These are phyloP conservation scores for Oryza coarctata DNA, from an alignment of 176 grass and related monocot genomes.

Conservation along the genomic window DNA sequence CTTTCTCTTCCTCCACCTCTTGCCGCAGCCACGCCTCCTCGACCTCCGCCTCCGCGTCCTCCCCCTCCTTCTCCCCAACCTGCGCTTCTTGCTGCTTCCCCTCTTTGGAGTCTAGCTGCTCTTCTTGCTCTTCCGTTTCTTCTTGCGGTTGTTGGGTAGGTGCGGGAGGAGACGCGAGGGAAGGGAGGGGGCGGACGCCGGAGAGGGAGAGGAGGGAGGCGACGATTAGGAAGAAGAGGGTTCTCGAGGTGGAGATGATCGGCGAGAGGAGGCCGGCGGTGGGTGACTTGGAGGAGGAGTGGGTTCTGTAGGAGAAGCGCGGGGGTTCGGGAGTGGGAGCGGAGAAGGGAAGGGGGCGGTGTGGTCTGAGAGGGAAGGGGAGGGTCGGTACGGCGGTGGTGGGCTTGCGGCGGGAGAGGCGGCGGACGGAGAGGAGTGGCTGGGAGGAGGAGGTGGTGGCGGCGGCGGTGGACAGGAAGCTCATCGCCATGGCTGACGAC, in stretches of 20 bases:
- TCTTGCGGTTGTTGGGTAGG: slow-evolving; percentile 7
- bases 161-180: slow-evolving; percentile 19
- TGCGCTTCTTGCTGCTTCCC: slow-evolving; percentile 22
- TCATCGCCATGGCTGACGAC: slow-evolving; percentile 40
- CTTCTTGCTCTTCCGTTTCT: neutral
- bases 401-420: neutral
- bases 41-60: slow-evolving; percentile 27
- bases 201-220: slow-evolving; percentile 41
- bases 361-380: neutral
- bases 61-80: slow-evolving; percentile 2
- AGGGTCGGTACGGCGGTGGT: neutral
- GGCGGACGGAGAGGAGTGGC: neutral
- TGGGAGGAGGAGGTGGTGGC: neutral
- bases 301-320: neutral
- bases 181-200: slow-evolving; percentile 21
- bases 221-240: slow-evolving; percentile 36
- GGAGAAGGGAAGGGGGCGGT: neutral
- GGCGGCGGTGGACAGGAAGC: slow-evolving; percentile 23
- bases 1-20: slow-evolving; percentile 6
- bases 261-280: slow-evolving; percentile 3
- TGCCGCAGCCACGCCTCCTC: slow-evolving; percentile 17
- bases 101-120: neutral
- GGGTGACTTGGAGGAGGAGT: slow-evolving; percentile 7
- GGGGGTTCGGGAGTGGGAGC: neutral
- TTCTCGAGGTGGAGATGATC: slow-evolving; percentile 21